phyloP scores from a whole-genome alignment of 1,284 basidiomycete species.

The Exsudoporus floridanus region DNA sequence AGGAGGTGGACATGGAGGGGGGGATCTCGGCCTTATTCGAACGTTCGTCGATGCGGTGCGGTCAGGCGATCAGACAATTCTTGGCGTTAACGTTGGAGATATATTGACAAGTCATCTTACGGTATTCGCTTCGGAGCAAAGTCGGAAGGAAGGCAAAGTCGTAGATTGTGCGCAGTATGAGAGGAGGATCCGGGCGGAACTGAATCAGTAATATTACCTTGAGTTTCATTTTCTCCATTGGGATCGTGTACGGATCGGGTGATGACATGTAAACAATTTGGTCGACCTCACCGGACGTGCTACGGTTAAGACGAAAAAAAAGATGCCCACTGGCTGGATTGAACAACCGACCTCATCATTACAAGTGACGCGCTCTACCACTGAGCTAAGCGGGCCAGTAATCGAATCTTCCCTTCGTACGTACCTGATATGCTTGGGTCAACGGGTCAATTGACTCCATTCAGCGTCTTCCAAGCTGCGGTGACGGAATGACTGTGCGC shows the following conservation, averaged over 20 bases:
- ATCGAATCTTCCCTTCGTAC: fast-evolving
- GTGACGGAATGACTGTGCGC: too few species aligned
- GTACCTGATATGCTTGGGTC: not conserved
- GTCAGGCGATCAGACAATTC: slow-evolving; percentile 55
- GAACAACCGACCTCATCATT: slow-evolving; percentile 60
- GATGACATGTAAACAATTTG: not conserved
- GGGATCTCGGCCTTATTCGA: slow-evolving; percentile 70
- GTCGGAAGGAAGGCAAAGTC: slow-evolving; percentile 63
- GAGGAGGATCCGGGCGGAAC: slow-evolving; percentile 42
- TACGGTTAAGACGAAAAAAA: not conserved
- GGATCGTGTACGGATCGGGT: not conserved
- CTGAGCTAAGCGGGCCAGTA: slow-evolving; percentile 54
- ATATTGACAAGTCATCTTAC: slow-evolving; percentile 76
- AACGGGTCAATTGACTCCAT: too few species aligned
- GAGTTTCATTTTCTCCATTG: not conserved
- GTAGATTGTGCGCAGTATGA: slow-evolving; percentile 67
- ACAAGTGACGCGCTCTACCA: slow-evolving; percentile 60
- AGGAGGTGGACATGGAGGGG: slow-evolving; percentile 77
- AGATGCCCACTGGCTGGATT: slow-evolving; percentile 51
- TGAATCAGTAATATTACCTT: slow-evolving; percentile 2
- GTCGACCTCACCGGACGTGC: not conserved
- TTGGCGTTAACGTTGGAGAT: slow-evolving; percentile 68
- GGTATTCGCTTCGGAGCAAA: slow-evolving; percentile 82
- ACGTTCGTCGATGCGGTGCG: slow-evolving; percentile 75
- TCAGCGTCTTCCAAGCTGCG: too few species aligned